Base-by-base conservation (phyloP, 2,329 filamentous ascomycete genomes). In the Cordyceps cicadae region DNA sequence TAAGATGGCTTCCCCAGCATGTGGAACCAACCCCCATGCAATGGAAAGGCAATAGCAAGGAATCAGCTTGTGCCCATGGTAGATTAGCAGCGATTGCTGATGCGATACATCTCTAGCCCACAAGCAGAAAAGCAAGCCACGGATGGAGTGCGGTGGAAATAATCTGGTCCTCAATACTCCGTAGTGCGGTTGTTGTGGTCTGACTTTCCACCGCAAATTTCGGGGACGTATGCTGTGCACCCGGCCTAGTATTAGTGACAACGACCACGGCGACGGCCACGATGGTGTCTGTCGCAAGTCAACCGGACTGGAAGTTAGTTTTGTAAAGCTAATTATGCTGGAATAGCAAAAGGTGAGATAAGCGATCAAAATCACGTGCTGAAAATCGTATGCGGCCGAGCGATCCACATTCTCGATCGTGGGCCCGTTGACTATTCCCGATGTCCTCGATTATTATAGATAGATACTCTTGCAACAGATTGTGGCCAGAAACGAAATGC, bases 321-420 rank as follows among this genome's bases (percentile, higher is more conserved):
- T 9, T 15, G 37, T n/a, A 12, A 19, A 43, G n/a, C 19, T 39
- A 41, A 17, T 41, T 24, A 24, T 26, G 21, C 12, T 7, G n/a
- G 9, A 29, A 29, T 11, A 24, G 8, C 37, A 17, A 29, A 29
- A n/a, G n/a, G n/a, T n/a, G n/a, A n/a, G n/a, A 32, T 26, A 58
- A 50, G 34, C 19, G 14, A 6, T 21, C 24, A 17, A 15, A 26
- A 59, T 59, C 56, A 59, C 56, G 56, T 59, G 56, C n/a, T 34
- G 19, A 34, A 17, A 3, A 34, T 17, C 3, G 45, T 12, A 48
- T 59, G 56, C 56, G 56, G 56, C n/a, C 26, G 34, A 17, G 3
- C 41, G 56, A 43, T 52, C 56, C 56, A 59, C 56, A 45, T 45
- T 17, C 39, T 37, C 45, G 56, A 59, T 59, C 56, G 56, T 24